Evolutionary conservation across 2,329 filamentous ascomycete genomes (phyloP), one percentile per base, ranked within the genome.

Genomic region (Colletotrichum karsti): DNA sequence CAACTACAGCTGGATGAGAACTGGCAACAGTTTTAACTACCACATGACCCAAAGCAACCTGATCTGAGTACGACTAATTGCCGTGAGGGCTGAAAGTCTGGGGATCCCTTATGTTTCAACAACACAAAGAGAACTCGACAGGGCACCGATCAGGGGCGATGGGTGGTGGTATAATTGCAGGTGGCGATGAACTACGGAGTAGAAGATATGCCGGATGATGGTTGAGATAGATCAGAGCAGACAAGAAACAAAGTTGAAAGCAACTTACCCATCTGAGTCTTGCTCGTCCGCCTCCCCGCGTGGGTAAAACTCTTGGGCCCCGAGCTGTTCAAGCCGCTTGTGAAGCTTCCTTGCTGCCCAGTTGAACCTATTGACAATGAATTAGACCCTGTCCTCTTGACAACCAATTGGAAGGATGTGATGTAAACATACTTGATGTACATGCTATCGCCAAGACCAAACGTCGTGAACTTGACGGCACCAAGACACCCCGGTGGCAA

Each of bases 371-470:
- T 28, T 10, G 22, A 35, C 26, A 18, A 7, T 20, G 26, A 20
- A 30, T 60, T 24, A 58, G 55, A 20, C 24, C 24, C 41, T 22
- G 20, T 41, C 48, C 42, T 13, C 56, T 41, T 42, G 12, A 42
- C 12, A 9, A 35, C 10, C 7, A 13, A 26, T 20, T n/a, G 28
- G 35, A 53, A 18, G 37, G n/a, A 15, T 28, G 22, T 26, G 26
- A 22, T 12, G 28, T 7, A 22, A 4, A 77, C 87, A 71, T 83
- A 96, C 91, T 97, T 95, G 63, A 92, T 87, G 84, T 99, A 99
- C 1, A 95, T 97, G 75, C 93, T 97, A 79, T 99, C 96, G 1
- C 96, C 96, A 1, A 98, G 86, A 1, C 96, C 96, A 83, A 98
- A 97, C 0, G 91, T 92, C 3, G 93, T 91, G 79, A 97, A 98